Percentiles rank a stretch among this genome's conserved stretches.
phyloP scores from a whole-genome alignment of 805 yeast genomes.

The Candida vaughaniae region DNA sequence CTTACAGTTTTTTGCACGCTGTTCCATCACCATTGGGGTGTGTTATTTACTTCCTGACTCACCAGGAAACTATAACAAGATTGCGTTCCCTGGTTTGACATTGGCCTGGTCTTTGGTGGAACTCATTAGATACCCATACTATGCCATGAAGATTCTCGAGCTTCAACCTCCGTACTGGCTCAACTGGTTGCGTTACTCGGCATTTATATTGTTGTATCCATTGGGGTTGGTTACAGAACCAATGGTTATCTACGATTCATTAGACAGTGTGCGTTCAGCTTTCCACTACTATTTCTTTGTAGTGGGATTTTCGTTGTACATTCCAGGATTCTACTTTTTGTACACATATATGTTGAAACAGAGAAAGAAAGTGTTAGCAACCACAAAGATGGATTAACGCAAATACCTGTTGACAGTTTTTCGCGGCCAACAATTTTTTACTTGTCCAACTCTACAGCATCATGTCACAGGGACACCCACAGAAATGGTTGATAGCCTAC shows the following conservation, averaged over 20 bases:
- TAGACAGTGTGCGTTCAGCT: slow-evolving; percentile 7
- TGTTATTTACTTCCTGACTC: slow-evolving; percentile 25
- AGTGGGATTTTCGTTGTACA: slow-evolving; percentile 22
- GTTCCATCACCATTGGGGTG: slow-evolving; percentile 27
- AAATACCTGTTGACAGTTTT: too few species aligned
- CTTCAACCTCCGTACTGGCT: slow-evolving; percentile 17
- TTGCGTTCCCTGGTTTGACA: slow-evolving; percentile 20
- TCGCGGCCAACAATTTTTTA: too few species aligned
- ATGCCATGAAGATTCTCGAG: slow-evolving; percentile 18
- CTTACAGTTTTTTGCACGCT: slow-evolving; percentile 30
- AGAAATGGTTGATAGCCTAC: slow-evolving; percentile 41
- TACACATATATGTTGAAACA: slow-evolving; percentile 32
- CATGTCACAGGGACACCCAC: slow-evolving; percentile 16
- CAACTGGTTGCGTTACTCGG: slow-evolving; percentile 28
- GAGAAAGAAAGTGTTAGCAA: slow-evolving; percentile 22
- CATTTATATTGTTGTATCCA: slow-evolving; percentile 30
- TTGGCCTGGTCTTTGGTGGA: slow-evolving; percentile 33
- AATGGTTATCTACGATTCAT: slow-evolving; percentile 24
- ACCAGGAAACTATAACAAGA: slow-evolving; percentile 24
- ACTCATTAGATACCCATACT: slow-evolving; percentile 28
- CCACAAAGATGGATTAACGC: too few species aligned
- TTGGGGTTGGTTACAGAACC: slow-evolving; percentile 28
- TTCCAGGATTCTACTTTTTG: slow-evolving; percentile 30
- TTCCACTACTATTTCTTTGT: slow-evolving; percentile 21
- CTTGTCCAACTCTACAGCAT: too few species aligned